These are phyloP conservation scores for Corylus heterophylla DNA, from an alignment of 306 rosid species.

Conservation along the genomic window DNA sequence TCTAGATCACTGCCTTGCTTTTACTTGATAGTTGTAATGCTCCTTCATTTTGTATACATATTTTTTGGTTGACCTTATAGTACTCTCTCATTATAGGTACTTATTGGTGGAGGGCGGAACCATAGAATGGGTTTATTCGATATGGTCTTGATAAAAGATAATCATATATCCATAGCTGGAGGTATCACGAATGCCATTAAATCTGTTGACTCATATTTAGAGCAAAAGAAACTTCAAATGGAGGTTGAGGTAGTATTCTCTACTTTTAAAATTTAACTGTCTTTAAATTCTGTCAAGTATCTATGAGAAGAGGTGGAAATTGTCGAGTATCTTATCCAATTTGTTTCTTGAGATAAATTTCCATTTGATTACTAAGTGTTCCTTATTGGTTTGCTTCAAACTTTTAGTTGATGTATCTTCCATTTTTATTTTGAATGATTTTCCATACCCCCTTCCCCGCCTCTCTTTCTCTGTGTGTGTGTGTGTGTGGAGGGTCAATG, in stretches of 20 bases:
- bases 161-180: constrained; percentile 87
- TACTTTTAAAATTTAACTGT: constrained; percentile 5
- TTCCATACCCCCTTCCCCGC: too few relatives aligned
- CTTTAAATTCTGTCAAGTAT: constrained; percentile 12
- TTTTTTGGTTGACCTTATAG: constrained; percentile 3
- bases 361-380: neutral
- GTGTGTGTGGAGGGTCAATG: too few relatives aligned
- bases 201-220: constrained; percentile 75
- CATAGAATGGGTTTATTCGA: constrained; percentile 94
- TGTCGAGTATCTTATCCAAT: neutral
- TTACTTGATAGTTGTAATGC: constrained; percentile 3
- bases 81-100: constrained; percentile 46
- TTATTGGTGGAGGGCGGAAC: constrained; percentile 85
- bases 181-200: constrained; percentile 65
- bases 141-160: constrained; percentile 96
- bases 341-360: neutral
- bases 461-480: too few relatives aligned
- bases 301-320: neutral
- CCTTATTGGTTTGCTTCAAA: neutral
- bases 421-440: too few relatives aligned
- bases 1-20: constrained; percentile 44
- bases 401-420: neutral
- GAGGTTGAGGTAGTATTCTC: constrained; percentile 71
- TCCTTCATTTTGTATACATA: constrained; percentile 8
- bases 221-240: constrained; percentile 64